Evolutionary conservation across 345 rosid species (phyloP).

Genomic region (Carallia pectinifolia): DNA sequence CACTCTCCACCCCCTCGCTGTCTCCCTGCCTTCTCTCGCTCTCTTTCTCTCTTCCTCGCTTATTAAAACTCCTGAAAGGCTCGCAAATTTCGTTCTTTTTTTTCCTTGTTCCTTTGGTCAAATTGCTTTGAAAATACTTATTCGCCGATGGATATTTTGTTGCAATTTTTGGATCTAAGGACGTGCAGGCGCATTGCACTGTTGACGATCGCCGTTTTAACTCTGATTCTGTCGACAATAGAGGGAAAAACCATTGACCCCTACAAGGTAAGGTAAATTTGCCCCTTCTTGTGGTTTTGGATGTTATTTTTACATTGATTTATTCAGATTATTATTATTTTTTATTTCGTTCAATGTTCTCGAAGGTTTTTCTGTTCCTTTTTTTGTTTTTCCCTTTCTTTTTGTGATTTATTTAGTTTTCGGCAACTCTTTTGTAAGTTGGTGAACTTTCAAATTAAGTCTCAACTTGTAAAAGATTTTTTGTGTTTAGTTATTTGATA

Average conservation of each 20-base stretch:
- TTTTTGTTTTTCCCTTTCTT: neutral
- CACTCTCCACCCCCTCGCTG: neutral
- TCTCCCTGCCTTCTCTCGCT: neutral
- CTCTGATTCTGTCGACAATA: conserved; percentile 26
- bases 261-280: conserved; percentile 52
- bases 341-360: too few species aligned
- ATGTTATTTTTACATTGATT: neutral
- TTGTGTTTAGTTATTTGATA: too few species aligned
- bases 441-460: neutral
- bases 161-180: neutral
- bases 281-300: neutral
- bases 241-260: conserved; percentile 64
- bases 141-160: neutral
- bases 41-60: neutral
- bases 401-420: neutral
- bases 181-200: conserved; percentile 32
- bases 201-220: conserved; percentile 26
- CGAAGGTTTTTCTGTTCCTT: too few species aligned
- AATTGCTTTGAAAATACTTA: too few species aligned
- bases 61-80: neutral
- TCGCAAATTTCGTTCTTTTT: neutral
- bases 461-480: too few species aligned
- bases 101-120: too few species aligned
- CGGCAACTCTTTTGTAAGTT: neutral
- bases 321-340: too few species aligned